Conservation (phyloP, 2,329 filamentous ascomycete species). For the Paradendryphiella salina region DNA sequence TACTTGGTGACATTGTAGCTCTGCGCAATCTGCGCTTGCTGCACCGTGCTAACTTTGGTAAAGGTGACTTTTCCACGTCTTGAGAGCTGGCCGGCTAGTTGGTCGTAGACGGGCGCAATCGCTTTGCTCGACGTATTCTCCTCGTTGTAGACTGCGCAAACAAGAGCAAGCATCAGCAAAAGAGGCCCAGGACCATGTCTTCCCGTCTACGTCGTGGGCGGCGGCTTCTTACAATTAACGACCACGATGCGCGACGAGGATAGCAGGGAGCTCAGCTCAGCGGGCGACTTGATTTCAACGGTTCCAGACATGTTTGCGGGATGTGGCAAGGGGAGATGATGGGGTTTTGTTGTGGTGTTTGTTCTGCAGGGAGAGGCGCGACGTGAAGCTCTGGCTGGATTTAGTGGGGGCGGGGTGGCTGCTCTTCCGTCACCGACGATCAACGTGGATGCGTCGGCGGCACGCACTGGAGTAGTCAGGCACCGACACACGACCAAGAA, state of each 20-base stretch:
- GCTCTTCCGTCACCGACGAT: constrained; percentile 21
- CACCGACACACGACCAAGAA: constrained; percentile 16
- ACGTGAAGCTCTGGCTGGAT: constrained; percentile 12
- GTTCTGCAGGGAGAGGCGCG: constrained; percentile 24
- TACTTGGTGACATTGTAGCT: constrained; percentile 73
- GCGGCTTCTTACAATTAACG: constrained; percentile 73
- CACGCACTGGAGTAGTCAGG: constrained; percentile 15
- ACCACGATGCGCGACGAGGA: constrained; percentile 77
- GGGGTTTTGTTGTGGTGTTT: constrained; percentile 1
- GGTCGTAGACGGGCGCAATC: constrained; percentile 81
- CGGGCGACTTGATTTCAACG: constrained; percentile 50
- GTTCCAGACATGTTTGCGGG: constrained; percentile 50
- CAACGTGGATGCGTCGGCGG: neutral
- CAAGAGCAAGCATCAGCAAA: constrained; percentile 27
- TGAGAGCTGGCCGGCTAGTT: constrained; percentile 71
- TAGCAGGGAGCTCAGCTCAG: constrained; percentile 61
- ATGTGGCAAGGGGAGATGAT: constrained; percentile 6
- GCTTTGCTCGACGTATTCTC: constrained; percentile 84
- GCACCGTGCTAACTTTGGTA: constrained; percentile 82
- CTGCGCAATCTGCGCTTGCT: constrained; percentile 71
- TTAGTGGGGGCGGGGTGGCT: constrained; percentile 29
- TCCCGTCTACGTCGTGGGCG: constrained; percentile 7
- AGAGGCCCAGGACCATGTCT: constrained; percentile 14
- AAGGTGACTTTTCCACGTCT: constrained; percentile 76
- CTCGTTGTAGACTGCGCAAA: constrained; percentile 74